These are phyloP conservation scores for Vanrija pseudolonga DNA, from an alignment of 1,284 basidiomycete species.

Conservation along the genomic window DNA sequence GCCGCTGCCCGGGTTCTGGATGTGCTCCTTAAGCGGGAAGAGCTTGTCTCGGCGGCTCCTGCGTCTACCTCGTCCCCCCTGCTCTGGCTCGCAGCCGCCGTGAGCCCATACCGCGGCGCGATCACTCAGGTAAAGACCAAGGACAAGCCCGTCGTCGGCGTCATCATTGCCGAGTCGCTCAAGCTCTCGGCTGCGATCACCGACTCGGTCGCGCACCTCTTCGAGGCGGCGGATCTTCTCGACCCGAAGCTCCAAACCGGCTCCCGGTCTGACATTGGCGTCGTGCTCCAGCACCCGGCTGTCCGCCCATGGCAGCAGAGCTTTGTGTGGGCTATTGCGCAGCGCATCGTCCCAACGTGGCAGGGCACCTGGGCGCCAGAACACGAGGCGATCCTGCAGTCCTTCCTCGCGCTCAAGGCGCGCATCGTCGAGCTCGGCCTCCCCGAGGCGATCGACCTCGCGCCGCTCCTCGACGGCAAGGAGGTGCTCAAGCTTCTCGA, in stretches of 20 bases:
- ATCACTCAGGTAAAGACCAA: constrained; percentile 67
- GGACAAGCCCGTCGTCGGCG: constrained; percentile 58
- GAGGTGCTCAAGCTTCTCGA: constrained; percentile 60
- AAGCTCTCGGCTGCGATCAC: constrained; percentile 79
- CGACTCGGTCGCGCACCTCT: constrained; percentile 68
- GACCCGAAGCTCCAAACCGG: constrained; percentile 56
- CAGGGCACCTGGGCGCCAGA: constrained; percentile 51
- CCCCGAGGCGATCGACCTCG: constrained; percentile 60
- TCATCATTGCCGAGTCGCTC: constrained; percentile 73
- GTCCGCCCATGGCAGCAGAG: constrained; percentile 61
- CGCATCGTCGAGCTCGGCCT: constrained; percentile 64
- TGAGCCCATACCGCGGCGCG: constrained; percentile 62
- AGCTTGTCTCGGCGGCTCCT: constrained; percentile 4
- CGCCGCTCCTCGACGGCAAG: constrained; percentile 70
- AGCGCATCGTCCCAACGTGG: constrained; percentile 64
- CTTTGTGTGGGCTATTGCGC: constrained; percentile 68
- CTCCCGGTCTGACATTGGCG: constrained; percentile 43
- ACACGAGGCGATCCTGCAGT: constrained; percentile 55
- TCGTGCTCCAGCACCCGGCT: constrained; percentile 24
- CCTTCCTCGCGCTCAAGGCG: constrained; percentile 63
- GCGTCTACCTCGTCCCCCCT: constrained; percentile 1
- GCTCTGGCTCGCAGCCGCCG: constrained; percentile 67
- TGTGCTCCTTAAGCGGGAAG: constrained; percentile 48
- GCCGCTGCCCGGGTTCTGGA: constrained; percentile 62
- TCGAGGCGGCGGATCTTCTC: constrained; percentile 58